Evolutionary conservation across 73 alveolate species (phyloP).

Genomic region (Paramecium octaurelia): DNA sequence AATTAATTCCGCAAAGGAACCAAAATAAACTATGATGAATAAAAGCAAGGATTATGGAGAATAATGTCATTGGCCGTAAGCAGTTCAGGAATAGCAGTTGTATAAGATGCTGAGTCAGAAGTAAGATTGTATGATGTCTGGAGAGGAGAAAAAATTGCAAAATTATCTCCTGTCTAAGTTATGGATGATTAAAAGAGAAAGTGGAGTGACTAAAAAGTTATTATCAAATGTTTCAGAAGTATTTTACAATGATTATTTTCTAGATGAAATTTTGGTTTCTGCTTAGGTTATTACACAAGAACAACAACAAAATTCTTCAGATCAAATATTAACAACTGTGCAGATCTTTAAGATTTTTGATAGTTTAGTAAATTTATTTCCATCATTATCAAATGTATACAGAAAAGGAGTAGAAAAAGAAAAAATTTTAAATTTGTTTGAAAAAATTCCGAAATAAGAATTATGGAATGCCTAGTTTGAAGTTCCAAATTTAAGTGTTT

Average conservation of each 20-base stretch:
- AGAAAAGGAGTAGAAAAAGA: conserved; percentile 64
- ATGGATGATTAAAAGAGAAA: conserved; percentile 39
- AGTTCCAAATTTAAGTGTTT: conserved; percentile 43
- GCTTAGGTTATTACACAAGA: not conserved
- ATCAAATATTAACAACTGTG: not conserved
- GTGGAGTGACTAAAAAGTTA: conserved; percentile 5
- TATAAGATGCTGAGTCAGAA: conserved; percentile 15
- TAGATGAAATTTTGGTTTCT: conserved; percentile 20
- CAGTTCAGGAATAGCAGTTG: conserved; percentile 59
- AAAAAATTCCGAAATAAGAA: conserved; percentile 25
- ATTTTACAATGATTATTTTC: not conserved
- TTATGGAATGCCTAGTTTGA: conserved; percentile 56
- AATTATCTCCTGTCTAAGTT: conserved; percentile 5
- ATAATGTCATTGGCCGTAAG: conserved; percentile 25
- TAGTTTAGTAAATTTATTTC: conserved; percentile 46
- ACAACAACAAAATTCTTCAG: not conserved
- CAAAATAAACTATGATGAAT: conserved; percentile 18
- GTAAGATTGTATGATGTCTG: conserved; percentile 50
- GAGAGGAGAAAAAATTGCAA: conserved; percentile 59
- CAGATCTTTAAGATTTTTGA: conserved; percentile 54
- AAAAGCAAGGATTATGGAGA: conserved; percentile 39
- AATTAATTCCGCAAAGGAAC: conserved; percentile 51
- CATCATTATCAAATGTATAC: conserved; percentile 52
- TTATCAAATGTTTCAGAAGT: conserved; percentile 11
- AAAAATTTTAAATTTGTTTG: conserved; percentile 47